Evolutionary conservation across 1,139 yeast species (phyloP).

Genomic region (Candida labiduridarum): DNA sequence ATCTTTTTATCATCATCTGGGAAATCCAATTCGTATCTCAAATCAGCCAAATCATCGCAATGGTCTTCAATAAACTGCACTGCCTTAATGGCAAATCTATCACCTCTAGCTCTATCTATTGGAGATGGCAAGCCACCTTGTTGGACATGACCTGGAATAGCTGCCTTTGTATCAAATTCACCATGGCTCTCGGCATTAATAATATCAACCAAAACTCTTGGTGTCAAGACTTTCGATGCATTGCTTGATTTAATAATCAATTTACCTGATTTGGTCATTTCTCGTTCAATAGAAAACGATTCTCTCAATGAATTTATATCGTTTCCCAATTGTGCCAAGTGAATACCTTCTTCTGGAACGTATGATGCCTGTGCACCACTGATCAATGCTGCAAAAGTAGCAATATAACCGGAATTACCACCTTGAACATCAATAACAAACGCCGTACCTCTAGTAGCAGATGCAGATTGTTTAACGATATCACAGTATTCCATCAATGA

Average conservation of each 20-base stretch:
- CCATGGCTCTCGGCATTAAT: constrained; percentile 76
- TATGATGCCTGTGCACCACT: constrained; percentile 77
- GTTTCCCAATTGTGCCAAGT: constrained; percentile 57
- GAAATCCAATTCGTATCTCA: constrained; percentile 35
- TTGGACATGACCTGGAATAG: constrained; percentile 97
- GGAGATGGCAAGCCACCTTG: constrained; percentile 98
- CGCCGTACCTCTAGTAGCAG: constrained; percentile 75
- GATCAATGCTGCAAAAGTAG: constrained; percentile 66
- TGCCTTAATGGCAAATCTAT: constrained; percentile 86
- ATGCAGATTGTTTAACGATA: constrained; percentile 76
- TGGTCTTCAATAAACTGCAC: constrained; percentile 78
- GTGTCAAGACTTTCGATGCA: constrained; percentile 80
- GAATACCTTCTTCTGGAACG: constrained; percentile 72
- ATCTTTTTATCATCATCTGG: constrained; percentile 37
- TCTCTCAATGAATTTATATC: constrained; percentile 61
- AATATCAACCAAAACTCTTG: constrained; percentile 80
- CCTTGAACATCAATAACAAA: constrained; percentile 88
- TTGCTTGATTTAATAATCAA: constrained; percentile 81
- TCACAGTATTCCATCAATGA: constrained; percentile 76
- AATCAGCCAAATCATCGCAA: constrained; percentile 21
- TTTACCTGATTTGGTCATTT: constrained; percentile 76
- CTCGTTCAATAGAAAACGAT: constrained; percentile 58
- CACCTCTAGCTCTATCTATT: constrained; percentile 89
- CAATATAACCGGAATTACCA: constrained; percentile 80
- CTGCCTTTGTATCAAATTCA: constrained; percentile 88